Percentiles rank a stretch among this genome's conserved stretches.
These are phyloP conservation scores for Blastobotrys arbuscula DNA, from an alignment of 1,139 yeast species.

Conservation along the genomic window DNA sequence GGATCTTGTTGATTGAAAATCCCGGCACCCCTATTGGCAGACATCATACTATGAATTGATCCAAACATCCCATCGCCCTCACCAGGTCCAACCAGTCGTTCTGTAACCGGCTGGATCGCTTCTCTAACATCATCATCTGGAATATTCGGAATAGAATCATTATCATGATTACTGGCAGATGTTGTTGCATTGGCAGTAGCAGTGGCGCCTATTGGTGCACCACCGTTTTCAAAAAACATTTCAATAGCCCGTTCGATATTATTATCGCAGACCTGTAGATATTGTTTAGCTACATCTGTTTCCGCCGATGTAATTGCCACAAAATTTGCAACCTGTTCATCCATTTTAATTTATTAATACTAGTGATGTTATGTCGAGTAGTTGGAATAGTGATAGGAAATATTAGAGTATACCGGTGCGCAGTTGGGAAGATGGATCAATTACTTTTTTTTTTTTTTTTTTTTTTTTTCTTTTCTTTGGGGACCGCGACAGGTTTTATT, in stretches of 20 bases:
- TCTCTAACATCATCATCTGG: slow-evolving; percentile 61
- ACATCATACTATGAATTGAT: not conserved
- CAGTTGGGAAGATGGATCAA: not conserved
- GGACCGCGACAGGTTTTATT: too few species aligned
- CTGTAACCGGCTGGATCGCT: slow-evolving; percentile 75
- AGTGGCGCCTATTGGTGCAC: slow-evolving; percentile 35
- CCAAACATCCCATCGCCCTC: not conserved
- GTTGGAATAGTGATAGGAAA: not conserved
- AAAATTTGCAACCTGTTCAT: slow-evolving; percentile 62
- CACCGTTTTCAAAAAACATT: slow-evolving; percentile 73
- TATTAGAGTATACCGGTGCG: not conserved
- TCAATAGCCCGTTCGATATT: slow-evolving; percentile 83
- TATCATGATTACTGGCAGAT: slow-evolving; percentile 1
- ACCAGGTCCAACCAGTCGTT: slow-evolving; percentile 52
- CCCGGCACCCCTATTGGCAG: slow-evolving; percentile 14
- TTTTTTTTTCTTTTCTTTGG: too few species aligned
- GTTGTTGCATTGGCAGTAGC: too few species aligned
- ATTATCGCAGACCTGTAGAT: slow-evolving; percentile 71
- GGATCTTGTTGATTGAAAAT: slow-evolving; percentile 47
- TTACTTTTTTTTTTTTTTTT: not conserved
- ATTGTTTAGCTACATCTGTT: slow-evolving; percentile 65
- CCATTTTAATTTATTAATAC: slow-evolving; percentile 19
- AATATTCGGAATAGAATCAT: slow-evolving; percentile 18
- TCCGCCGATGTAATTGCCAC: slow-evolving; percentile 83
- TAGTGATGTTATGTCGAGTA: not conserved